Evolutionary conservation across 192 early-diverging fungal genomes (phyloP).

Genomic region (Mortierella claussenii): DNA sequence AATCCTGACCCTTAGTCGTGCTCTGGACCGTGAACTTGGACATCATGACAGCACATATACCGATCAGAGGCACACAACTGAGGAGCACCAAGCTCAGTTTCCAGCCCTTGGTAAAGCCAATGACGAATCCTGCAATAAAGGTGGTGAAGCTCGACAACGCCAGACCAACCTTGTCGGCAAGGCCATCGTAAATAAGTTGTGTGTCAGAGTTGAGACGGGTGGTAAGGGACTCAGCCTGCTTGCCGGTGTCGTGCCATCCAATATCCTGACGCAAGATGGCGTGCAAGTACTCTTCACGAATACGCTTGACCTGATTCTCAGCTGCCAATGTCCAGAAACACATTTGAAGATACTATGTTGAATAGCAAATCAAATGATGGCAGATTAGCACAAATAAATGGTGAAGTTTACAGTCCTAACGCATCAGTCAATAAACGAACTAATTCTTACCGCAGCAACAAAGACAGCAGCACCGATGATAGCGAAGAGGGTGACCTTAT

Average conservation of each 20-base stretch:
- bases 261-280: slow-evolving; percentile 88
- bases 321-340: slow-evolving; percentile 71
- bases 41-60: slow-evolving; percentile 63
- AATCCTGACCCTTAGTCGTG: slow-evolving; percentile 66
- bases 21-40: slow-evolving; percentile 60
- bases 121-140: slow-evolving; percentile 78
- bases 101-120: slow-evolving; percentile 87
- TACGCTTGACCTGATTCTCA: slow-evolving; percentile 62
- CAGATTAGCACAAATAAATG: neutral
- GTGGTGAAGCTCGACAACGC: slow-evolving; percentile 73
- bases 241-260: slow-evolving; percentile 87
- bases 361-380: neutral
- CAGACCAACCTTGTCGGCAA: slow-evolving; percentile 84
- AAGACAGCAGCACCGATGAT: slow-evolving; percentile 66
- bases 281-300: slow-evolving; percentile 80
- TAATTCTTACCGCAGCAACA: slow-evolving; percentile 51
- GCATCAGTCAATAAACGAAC: neutral
- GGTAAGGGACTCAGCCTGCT: slow-evolving; percentile 82
- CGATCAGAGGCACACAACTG: slow-evolving; percentile 79
- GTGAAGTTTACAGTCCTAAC: neutral
- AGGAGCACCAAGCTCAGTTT: slow-evolving; percentile 85
- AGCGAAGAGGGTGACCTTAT: slow-evolving; percentile 24
- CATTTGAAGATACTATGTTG: slow-evolving; percentile 66
- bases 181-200: slow-evolving; percentile 90
- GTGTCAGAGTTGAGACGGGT: slow-evolving; percentile 91